Conservation (phyloP, 768 basidiomycete genomes). For the Mycena pura region DNA sequence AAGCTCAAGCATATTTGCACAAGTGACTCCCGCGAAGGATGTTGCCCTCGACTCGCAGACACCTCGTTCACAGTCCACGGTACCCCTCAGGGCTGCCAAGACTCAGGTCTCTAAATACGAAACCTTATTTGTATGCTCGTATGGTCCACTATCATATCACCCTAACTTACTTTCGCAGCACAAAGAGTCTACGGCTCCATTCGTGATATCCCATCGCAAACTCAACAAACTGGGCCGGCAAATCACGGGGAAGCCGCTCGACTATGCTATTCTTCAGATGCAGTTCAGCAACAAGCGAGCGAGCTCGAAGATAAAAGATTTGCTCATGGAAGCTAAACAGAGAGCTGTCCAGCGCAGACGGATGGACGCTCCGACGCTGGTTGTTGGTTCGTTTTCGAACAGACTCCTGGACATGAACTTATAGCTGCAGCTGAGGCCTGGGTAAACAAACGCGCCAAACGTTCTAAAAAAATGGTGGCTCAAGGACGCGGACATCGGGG, state of each 20-base stretch:
- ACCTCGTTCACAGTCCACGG: not conserved
- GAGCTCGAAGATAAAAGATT: constrained; percentile 84
- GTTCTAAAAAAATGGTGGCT: constrained; percentile 73
- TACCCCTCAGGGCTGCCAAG: constrained; percentile 23
- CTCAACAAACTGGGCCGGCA: constrained; percentile 88
- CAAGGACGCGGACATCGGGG: constrained; percentile 86
- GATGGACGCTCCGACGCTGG: constrained; percentile 70
- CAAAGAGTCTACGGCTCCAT: constrained; percentile 90
- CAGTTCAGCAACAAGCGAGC: constrained; percentile 94
- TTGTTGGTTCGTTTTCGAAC: constrained; percentile 73
- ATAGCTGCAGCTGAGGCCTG: constrained; percentile 79
- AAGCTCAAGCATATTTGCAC: constrained; percentile 24
- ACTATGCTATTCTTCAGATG: constrained; percentile 96
- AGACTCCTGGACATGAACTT: constrained; percentile 7
- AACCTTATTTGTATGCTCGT: constrained; percentile 14
- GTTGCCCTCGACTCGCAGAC: constrained; percentile 15
- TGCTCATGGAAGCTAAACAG: constrained; percentile 86
- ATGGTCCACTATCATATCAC: not conserved
- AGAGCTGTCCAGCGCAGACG: constrained; percentile 83
- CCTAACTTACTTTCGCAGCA: constrained; percentile 57
- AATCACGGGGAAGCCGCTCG: constrained; percentile 90
- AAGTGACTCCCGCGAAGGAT: constrained; percentile 1
- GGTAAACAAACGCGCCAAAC: constrained; percentile 84
- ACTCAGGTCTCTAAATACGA: constrained; percentile 29
- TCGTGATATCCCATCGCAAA: constrained; percentile 94